Conservation (phyloP, 805 yeast genomes). For the Candida corydali region DNA sequence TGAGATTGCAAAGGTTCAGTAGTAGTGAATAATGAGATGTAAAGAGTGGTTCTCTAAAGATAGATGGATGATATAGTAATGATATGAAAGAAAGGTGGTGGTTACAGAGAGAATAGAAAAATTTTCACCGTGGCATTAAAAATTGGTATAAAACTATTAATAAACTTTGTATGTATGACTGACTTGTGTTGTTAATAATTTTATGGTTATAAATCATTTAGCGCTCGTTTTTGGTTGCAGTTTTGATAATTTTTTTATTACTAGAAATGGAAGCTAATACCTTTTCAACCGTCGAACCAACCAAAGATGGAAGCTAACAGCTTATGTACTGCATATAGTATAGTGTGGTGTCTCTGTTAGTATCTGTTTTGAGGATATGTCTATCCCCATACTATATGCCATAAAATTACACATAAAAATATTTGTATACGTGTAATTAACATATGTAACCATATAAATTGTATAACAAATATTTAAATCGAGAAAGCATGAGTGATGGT, state of each 20-base stretch:
- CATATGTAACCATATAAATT: too few relatives aligned
- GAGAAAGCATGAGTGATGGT: too few relatives aligned
- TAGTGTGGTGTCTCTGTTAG: too few relatives aligned
- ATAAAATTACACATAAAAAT: too few relatives aligned
- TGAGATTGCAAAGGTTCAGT: neutral
- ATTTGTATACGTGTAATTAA: too few relatives aligned
- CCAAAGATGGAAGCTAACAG: neutral
- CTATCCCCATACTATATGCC: too few relatives aligned
- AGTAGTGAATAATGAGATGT: neutral
- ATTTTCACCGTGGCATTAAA: neutral
- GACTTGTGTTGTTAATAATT: too few relatives aligned
- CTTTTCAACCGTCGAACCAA: neutral
- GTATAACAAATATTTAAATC: too few relatives aligned
- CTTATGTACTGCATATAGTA: neutral
- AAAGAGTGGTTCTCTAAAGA: too few relatives aligned
- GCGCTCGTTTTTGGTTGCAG: conserved; percentile 7
- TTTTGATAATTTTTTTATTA: neutral
- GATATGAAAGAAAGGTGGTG: neutral
- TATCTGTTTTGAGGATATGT: too few relatives aligned
- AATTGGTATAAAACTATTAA: neutral
- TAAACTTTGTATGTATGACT: neutral
- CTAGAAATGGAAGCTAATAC: conserved; percentile 5
- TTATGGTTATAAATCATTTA: conserved; percentile 1
- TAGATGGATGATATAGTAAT: neutral
- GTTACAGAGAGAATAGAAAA: neutral